Evolutionary conservation across 1,284 basidiomycete genomes (phyloP).

Genomic region (Coniferiporia weirii): DNA sequence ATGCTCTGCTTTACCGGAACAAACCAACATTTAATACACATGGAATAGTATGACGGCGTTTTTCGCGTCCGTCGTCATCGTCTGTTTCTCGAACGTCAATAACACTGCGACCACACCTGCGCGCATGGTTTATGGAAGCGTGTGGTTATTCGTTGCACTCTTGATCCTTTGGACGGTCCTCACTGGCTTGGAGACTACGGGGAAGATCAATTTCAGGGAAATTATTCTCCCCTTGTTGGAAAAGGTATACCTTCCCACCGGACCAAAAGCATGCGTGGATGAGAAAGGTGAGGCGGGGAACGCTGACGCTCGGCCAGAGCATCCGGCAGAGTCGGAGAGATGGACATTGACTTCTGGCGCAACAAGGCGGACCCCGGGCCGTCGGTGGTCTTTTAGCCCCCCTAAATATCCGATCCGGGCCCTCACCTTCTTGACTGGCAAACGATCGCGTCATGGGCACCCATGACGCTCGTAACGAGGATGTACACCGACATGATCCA

Average conservation of each 20-base stretch:
- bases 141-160: constrained; percentile 6
- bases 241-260: background rate
- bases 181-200: constrained; percentile 15
- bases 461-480: too few relatives aligned
- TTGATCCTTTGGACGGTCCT: constrained; percentile 13
- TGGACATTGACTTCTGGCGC: too few relatives aligned
- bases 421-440: too few relatives aligned
- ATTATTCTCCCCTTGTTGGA: background rate
- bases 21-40: background rate
- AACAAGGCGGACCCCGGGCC: too few relatives aligned
- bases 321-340: too few relatives aligned
- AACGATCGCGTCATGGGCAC: too few relatives aligned
- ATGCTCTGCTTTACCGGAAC: too few relatives aligned
- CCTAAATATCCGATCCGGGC: too few relatives aligned
- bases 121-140: background rate
- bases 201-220: background rate
- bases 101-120: background rate
- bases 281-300: background rate
- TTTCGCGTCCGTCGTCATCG: constrained; percentile 5
- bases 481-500: too few relatives aligned
- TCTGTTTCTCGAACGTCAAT: constrained; percentile 5
- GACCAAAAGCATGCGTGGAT: background rate
- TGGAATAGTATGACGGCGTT: constrained; percentile 13
- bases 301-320: too few relatives aligned
- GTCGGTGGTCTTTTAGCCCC: too few relatives aligned